Base-by-base conservation (phyloP, 371 early-diverging fungal species). In the Thermomucor indicae-seudaticae region DNA sequence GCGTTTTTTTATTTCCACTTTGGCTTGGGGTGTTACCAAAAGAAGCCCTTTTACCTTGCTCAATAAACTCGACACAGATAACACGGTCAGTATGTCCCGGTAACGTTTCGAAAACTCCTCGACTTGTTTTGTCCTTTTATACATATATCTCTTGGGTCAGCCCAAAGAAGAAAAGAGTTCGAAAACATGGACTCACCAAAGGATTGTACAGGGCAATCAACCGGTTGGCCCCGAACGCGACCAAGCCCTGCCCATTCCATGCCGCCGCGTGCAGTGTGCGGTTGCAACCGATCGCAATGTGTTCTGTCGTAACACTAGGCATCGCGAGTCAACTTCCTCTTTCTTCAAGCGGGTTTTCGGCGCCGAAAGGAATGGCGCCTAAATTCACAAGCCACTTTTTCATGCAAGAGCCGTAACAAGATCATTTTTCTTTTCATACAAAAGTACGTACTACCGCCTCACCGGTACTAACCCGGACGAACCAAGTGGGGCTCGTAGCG, bases 71-170 rank as follows among this genome's bases (percentile, higher is more conserved):
- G 2, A 89, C 83, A 55, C 90, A 86, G 65, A 86, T 91, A 29
- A 95, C 93, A 32, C 88, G 80, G 19, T 67, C 81, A n/a, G 64
- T 80, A 53, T 95, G 94, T 4, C 93, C 95, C 4, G 72, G 79
- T 10, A 93, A 67, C 11, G 94, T 90, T 6, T 72, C 62, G 1
- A 55, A 52, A 8, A 91, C 69, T 0, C 91, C 90, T 30, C 56
- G 53, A 42, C 62, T 65, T 16, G 54, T 34, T 10, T 65, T 42
- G 48, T 86, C 76, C 85, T 86, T 47, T 32, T 22, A 14, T 16
- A 43, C 31, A 41, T 19, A 6, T 48, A 14, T 32, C 8, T 7
- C 32, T 32, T 14, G 7, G 32, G n/a, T n/a, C n/a, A n/a, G n/a
- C n/a, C n/a, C n/a, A n/a, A 8, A 14, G 7, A 32, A n/a, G 30